phyloP scores from a whole-genome alignment of 805 yeast species.

The Yarrowia sp. region DNA sequence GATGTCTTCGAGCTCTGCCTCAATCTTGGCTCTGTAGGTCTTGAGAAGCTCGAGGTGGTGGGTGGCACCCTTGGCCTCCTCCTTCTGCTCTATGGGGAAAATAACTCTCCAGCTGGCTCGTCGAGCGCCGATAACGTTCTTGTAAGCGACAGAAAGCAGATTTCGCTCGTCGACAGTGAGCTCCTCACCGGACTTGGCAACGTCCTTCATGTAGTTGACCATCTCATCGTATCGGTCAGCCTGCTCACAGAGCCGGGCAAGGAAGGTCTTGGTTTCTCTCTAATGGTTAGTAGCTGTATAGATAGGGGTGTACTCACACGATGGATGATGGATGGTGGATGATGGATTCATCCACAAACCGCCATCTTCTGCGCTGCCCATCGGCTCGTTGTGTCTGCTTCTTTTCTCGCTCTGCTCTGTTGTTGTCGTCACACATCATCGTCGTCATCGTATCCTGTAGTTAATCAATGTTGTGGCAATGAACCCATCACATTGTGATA shows the following conservation, averaged over 20 bases:
- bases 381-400: not conserved
- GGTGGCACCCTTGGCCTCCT: conserved; percentile 92
- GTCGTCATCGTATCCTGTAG: not conserved
- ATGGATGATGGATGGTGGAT: not conserved
- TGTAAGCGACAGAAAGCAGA: conserved; percentile 93
- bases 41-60: conserved; percentile 84
- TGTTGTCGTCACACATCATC: not conserved
- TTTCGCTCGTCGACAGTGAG: conserved; percentile 97
- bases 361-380: not conserved
- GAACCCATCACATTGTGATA: not conserved
- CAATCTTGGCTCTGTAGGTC: conserved; percentile 92
- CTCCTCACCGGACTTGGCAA: conserved; percentile 94
- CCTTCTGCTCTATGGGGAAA: conserved; percentile 96
- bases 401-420: not conserved
- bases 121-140: conserved; percentile 97
- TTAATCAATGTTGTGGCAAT: not conserved
- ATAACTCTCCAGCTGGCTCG: conserved; percentile 99
- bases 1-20: conserved; percentile 84
- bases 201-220: conserved; percentile 98
- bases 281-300: conserved; percentile 18
- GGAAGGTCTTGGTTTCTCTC: conserved; percentile 89
- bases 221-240: conserved; percentile 99
- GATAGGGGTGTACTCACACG: conserved; percentile 8
- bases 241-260: conserved; percentile 98
- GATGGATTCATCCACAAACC: not conserved